Base-by-base conservation (phyloP, 805 yeast genomes). In the Suhomyces sp. region DNA sequence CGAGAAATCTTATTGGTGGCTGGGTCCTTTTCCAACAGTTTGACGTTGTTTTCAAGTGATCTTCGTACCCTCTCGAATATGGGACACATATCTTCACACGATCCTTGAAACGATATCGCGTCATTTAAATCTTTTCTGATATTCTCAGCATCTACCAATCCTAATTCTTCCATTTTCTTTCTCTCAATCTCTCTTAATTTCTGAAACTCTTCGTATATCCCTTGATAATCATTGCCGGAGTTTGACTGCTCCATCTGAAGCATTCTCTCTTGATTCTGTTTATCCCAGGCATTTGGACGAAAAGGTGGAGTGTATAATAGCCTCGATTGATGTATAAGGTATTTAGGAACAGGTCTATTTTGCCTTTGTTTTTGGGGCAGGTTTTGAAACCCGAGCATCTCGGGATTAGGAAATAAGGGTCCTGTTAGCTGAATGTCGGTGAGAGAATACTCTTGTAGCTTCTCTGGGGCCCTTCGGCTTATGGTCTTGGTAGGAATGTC, bases 51-150 rank as follows among this genome's bases (percentile, higher is more conserved):
- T 66, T 94, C 97, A 52, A 86, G 83, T 2, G 87, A 81, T 71
- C 99, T 80, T 64, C 96, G 80, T 1, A 92, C 87, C 61, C 98
- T 80, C 70, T 94, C 99, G 70, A 86, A 93, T 0, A 83, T 82
- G 0, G 99, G 98, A 68, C 99, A 94, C 98, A 93, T 94, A 56
- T 90, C 96, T 44, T 74, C 67, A 68, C 99, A 94, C 1, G 96
- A 81, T 3, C 99, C 99, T 54, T 83, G 82, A 64, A 94, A 94
- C 2, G 79, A 68, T 49, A 94, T 90, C 1, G 98, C 99, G 55
- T 93, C 96, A 55, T 82, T 85, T n/a, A 94, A 75, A 51, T 86
- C 85, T 68, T 91, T 90, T 42, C 90, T 82, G 0, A 82, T 83
- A 57, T 90, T 91, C 58, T 90, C 96, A 45, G 85, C 86, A 67